Conservation (phyloP, 2,329 filamentous ascomycete species). For the Orbilia ellipsospora region DNA sequence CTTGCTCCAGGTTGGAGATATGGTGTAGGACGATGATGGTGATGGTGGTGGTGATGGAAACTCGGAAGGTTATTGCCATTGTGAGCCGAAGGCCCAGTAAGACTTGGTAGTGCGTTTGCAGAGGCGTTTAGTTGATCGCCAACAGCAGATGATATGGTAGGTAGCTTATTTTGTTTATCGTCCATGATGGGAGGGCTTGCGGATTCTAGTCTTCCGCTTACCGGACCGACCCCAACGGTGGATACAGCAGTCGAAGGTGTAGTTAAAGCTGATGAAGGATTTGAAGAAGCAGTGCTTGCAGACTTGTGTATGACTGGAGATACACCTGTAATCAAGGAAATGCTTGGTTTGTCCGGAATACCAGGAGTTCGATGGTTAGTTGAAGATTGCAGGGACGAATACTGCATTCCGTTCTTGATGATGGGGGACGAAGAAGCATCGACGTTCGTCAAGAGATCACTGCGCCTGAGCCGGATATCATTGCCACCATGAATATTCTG, state of each 20-base stretch:
- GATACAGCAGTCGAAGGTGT: constrained; percentile 48
- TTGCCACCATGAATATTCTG: constrained; percentile 16
- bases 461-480: constrained; percentile 4
- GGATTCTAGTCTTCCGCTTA: constrained; percentile 38
- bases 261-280: constrained; percentile 38
- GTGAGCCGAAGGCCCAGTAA: constrained; percentile 22
- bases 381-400: constrained; percentile 24
- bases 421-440: constrained; percentile 10
- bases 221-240: constrained; percentile 30
- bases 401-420: constrained; percentile 19
- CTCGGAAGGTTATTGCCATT: constrained; percentile 37
- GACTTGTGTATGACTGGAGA: constrained; percentile 35
- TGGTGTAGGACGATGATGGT: constrained; percentile 25
- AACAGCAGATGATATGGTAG: constrained; percentile 41
- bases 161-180: constrained; percentile 38
- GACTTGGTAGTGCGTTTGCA: constrained; percentile 25
- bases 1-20: constrained; percentile 35
- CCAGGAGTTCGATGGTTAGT: constrained; percentile 1
- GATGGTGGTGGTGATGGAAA: constrained; percentile 49
- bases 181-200: constrained; percentile 33
- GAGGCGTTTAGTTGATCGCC: constrained; percentile 37
- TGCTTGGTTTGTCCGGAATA: constrained; percentile 36
- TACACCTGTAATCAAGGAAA: constrained; percentile 47
- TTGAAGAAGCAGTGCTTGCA: constrained; percentile 39
- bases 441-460: constrained; percentile 25